Conservation (phyloP, 352 stramenopile genomes). For the Globisporangium parvum region DNA sequence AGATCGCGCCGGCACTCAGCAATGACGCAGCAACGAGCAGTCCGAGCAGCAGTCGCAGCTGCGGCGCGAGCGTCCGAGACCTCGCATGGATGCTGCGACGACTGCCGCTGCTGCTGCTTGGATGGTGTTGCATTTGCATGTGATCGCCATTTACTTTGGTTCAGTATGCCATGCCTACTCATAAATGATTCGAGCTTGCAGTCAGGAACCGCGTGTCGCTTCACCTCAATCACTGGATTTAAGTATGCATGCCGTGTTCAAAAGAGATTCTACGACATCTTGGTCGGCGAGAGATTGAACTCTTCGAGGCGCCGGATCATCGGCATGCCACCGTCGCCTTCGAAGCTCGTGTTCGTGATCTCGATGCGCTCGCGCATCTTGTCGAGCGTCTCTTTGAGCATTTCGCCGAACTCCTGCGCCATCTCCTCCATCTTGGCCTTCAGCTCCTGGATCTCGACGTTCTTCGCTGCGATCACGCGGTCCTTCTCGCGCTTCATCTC, state of each 20-base stretch:
- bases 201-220: too few species aligned
- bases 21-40: constrained; percentile 6
- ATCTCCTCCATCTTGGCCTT: constrained; percentile 95
- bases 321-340: constrained; percentile 62
- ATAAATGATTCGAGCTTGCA: too few species aligned
- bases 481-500: constrained; percentile 91
- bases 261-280: constrained; percentile 16
- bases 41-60: constrained; percentile 1
- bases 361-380: constrained; percentile 94
- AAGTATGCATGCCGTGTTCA: too few species aligned
- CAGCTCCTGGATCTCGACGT: constrained; percentile 85
- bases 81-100: too few species aligned
- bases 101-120: too few species aligned
- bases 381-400: constrained; percentile 93
- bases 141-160: too few species aligned
- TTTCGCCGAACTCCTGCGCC: constrained; percentile 91
- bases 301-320: constrained; percentile 85
- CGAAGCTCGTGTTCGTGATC: constrained; percentile 88
- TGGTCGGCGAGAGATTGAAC: constrained; percentile 72
- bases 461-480: constrained; percentile 83
- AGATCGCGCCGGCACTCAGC: constrained; percentile 6
- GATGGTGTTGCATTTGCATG: too few species aligned
- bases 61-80: background rate
- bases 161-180: too few species aligned
- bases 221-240: too few species aligned